Evolutionary conservation across 169 alveolate genomes (phyloP), one percentile per base, ranked within the genome.

Genomic region (Toxoplasma gondii): DNA sequence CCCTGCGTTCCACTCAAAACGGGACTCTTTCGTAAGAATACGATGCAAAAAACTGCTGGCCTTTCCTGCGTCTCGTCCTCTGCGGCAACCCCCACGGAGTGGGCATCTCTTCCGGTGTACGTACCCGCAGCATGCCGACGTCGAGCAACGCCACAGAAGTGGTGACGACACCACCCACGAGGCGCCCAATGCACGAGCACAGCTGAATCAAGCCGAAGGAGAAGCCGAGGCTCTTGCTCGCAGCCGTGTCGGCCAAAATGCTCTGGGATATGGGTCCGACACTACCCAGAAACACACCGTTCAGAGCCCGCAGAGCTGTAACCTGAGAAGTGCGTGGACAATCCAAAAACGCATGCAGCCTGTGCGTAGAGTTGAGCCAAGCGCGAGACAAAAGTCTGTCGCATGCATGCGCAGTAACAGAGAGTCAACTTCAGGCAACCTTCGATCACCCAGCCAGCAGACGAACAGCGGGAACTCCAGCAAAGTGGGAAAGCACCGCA

Each of bases 251-350:
- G 19, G 98, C 98, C 93, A 97, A 93, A 39, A 97, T 96, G 81
- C 98, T 96, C 92, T 97, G 98, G 70, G 98, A 96, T 10, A 96
- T 88, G 19, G 98, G 98, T 29, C 98, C 98, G 41, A 97, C 97
- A 94, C 98, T 95, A n/a, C 98, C 98, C 88, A 97, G 91, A 27
- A 97, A 96, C 67, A 97, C 96, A 45, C 98, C 98, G 80, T 97
- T 97, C 64, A 97, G 91, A 34, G 98, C 98, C 86, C 98, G 96
- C 39, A 97, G 96, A 70, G 96, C 88, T 83, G 96, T 78, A 1
- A 97, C 97, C 91, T 96, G 96, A 31, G 34, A 86, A n/a, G 27
- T 74, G 36, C 54, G 36, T 54, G 24, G 43, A 31, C 10, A 80
- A 80, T 7, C 41, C 10, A 31, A 10, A 80, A 31, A 9, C 29